phyloP scores from a whole-genome alignment of 2,329 filamentous ascomycete species.

The Paecilomyces formosus region DNA sequence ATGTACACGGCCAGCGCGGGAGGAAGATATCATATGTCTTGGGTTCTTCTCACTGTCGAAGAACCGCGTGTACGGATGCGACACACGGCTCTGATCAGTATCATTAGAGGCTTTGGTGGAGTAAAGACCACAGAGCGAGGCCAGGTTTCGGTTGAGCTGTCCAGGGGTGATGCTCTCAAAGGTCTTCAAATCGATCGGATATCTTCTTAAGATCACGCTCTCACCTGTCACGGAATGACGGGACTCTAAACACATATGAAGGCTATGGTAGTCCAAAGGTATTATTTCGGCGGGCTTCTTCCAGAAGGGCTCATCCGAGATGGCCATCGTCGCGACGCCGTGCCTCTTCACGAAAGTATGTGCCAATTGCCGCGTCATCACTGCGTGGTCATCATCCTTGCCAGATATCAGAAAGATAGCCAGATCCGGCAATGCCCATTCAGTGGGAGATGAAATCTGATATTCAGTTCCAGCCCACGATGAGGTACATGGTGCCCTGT shows the following conservation, averaged over 20 bases:
- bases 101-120: conserved; percentile 17
- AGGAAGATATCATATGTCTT: conserved; percentile 14
- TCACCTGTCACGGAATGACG: conserved; percentile 26
- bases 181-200: conserved; percentile 39
- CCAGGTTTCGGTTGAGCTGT: conserved; percentile 41
- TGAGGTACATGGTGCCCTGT: conserved; percentile 29
- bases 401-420: conserved; percentile 38
- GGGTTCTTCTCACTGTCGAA: conserved; percentile 18
- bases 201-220: conserved; percentile 26
- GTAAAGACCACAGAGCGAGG: conserved; percentile 30
- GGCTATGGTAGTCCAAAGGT: conserved; percentile 31
- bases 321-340: conserved; percentile 35
- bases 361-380: conserved; percentile 25
- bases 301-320: conserved; percentile 38
- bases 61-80: conserved; percentile 5
- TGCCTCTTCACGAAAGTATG: conserved; percentile 37
- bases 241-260: conserved; percentile 38
- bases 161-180: conserved; percentile 41
- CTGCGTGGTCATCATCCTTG: conserved; percentile 19
- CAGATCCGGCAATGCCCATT: conserved; percentile 39
- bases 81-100: conserved; percentile 7
- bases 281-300: conserved; percentile 24
- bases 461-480: conserved; percentile 30
- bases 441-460: conserved; percentile 27
- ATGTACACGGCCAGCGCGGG: conserved; percentile 13